phyloP scores from a whole-genome alignment of 495 filamentous ascomycete species.

The Elasticomyces elasticus region DNA sequence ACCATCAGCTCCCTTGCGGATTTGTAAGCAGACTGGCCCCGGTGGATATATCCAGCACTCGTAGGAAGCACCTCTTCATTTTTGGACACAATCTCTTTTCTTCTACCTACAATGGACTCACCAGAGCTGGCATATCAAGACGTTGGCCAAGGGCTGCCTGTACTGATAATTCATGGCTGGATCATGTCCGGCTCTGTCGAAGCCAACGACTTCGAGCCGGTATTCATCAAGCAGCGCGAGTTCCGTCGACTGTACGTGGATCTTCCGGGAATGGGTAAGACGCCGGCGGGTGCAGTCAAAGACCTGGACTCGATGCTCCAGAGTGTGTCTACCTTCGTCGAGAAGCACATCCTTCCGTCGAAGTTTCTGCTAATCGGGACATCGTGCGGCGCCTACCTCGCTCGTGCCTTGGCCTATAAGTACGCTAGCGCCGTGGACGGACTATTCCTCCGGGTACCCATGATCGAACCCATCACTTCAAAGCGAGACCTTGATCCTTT shows the following conservation, averaged over 20 bases:
- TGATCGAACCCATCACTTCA: background rate
- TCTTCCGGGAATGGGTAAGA: background rate
- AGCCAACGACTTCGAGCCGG: background rate
- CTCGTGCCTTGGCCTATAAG: background rate
- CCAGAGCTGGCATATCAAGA: background rate
- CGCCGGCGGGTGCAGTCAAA: background rate
- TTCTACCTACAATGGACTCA: background rate
- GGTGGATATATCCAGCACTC: too few relatives aligned
- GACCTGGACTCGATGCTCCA: background rate
- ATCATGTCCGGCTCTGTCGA: background rate
- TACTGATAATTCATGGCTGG: slow-evolving; percentile 1
- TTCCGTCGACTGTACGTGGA: background rate
- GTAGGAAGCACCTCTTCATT: too few relatives aligned
- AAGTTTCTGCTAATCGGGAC: background rate
- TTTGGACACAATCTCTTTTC: too few relatives aligned
- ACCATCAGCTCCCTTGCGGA: too few relatives aligned
- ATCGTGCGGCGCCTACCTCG: slow-evolving; percentile 2
- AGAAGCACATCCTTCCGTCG: background rate
- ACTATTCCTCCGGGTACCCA: background rate
- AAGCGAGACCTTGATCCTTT: slow-evolving; percentile 1
- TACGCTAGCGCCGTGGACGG: background rate
- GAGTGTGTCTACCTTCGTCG: background rate
- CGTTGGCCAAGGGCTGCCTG: background rate
- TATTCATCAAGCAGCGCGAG: background rate
- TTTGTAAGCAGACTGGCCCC: too few relatives aligned